Evolutionary conservation across 148 eudicot genomes (phyloP), one percentile per base, ranked within the genome.

Genomic region (Chenopodium berlandieri): DNA sequence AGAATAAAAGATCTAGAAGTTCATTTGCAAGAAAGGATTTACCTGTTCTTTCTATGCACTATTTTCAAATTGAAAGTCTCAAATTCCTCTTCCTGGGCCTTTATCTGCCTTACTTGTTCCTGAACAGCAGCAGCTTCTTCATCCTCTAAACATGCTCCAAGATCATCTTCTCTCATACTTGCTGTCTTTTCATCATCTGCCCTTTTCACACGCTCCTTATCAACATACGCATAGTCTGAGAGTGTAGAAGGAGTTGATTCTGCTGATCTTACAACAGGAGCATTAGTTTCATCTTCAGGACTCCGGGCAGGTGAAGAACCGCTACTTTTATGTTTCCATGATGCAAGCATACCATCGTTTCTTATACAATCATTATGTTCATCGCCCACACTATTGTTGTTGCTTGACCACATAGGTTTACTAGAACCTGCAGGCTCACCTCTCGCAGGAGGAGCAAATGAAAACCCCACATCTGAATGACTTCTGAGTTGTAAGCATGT

Each of bases 51-150:
- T 85, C 99, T 87, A 88, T 96, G 99, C 78, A 96, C 93, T 81
- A 96, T 91, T 85, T 96, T 96, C 82, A 96, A 91, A 80, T 94
- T 83, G 71, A 96, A 96, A 84, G 98, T 96, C 84, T 96, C 99
- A 81, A 90, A 96, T 90, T 96, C 99, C 73, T 96, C 98, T 83
- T 96, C 98, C 84, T 96, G 99, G 56, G 94, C 92, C 81, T 96
- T 96, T 85, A 96, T 96, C 91, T 96, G 99, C 83, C 92, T 92
- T 75, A 96, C 97, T 92, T 96, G 98, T 82, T 96, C 99, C 80
- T 94, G 99, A 78, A 96, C 99, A n/a, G 97, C 97, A 84, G 91
- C 93, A 60, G 94, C 95, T 84, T 96, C 99, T 87, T 96, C 99
- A 86, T 96, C 99, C 86, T 96, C 98, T 79, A 95, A 75, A 62